A percentile compares a stretch with the other conserved stretches of the same genome.
phyloP scores from a whole-genome alignment of 805 yeast species.

The Kodamaea fukazawae region DNA sequence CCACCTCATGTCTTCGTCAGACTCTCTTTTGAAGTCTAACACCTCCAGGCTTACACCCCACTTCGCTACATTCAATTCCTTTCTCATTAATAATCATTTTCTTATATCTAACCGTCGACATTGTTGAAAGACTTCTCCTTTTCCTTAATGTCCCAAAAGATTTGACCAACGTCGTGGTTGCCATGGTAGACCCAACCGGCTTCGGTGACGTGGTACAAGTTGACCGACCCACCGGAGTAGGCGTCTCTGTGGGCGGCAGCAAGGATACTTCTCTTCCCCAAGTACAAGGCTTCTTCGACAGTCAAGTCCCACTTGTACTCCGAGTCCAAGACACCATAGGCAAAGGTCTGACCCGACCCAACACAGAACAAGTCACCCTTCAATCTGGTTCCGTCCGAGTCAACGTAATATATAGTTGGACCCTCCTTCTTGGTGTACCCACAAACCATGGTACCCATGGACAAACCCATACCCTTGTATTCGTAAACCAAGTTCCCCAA shows the following conservation, averaged over 20 bases:
- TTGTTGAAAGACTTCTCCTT: slow-evolving; percentile 87
- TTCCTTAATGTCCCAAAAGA: slow-evolving; percentile 89
- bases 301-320: slow-evolving; percentile 88
- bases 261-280: slow-evolving; percentile 92
- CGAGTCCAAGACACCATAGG: slow-evolving; percentile 95
- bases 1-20: too few species aligned
- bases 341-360: slow-evolving; percentile 99
- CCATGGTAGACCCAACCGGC: slow-evolving; percentile 96
- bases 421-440: slow-evolving; percentile 95
- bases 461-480: slow-evolving; percentile 96
- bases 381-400: slow-evolving; percentile 93
- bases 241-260: slow-evolving; percentile 99
- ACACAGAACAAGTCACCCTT: slow-evolving; percentile 95
- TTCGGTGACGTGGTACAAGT: slow-evolving; percentile 89
- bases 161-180: slow-evolving; percentile 85
- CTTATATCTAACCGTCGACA: slow-evolving; percentile 46
- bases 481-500: slow-evolving; percentile 84
- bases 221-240: slow-evolving; percentile 94
- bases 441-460: slow-evolving; percentile 99
- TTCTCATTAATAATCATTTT: neutral
- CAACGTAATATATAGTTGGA: slow-evolving; percentile 93
- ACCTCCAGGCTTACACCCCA: too few species aligned
- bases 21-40: too few species aligned
- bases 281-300: slow-evolving; percentile 88
- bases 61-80: too few species aligned